A percentile compares a stretch with the other conserved stretches of the same genome.
These are phyloP conservation scores for Cucumis cinereus DNA, from an alignment of 306 rosid species.

Conservation along the genomic window DNA sequence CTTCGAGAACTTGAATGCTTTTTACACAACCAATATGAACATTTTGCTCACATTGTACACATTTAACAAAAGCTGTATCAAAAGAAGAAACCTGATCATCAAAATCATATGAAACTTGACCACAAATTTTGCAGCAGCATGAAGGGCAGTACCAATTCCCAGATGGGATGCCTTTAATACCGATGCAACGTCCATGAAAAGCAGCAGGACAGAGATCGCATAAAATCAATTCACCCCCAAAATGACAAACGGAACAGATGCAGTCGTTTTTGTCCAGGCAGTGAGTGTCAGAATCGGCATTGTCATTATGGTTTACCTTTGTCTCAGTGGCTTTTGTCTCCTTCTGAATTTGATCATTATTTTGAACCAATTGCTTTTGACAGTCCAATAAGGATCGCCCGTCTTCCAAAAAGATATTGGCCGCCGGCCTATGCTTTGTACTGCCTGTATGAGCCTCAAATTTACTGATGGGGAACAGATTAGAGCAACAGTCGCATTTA, in stretches of 20 bases:
- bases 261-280: conserved; percentile 13
- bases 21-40: conserved; percentile 34
- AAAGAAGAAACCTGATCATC: neutral
- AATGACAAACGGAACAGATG: conserved; percentile 34
- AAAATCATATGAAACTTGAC: conserved; percentile 1
- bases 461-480: conserved; percentile 15
- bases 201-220: conserved; percentile 56
- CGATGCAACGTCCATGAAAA: conserved; percentile 34
- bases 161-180: conserved; percentile 17
- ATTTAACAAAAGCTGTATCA: conserved; percentile 8
- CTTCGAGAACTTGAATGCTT: neutral
- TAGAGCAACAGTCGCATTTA: conserved; percentile 42
- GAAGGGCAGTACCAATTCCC: conserved; percentile 66
- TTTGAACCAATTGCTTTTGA: conserved; percentile 12
- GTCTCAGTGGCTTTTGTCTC: neutral
- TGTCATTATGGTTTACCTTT: neutral
- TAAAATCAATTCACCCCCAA: conserved; percentile 39
- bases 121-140: conserved; percentile 45
- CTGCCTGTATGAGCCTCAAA: conserved; percentile 57
- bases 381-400: conserved; percentile 45
- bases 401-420: conserved; percentile 39
- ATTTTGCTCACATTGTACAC: conserved; percentile 43
- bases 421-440: conserved; percentile 42
- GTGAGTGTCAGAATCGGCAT: neutral
- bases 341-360: neutral